Percentiles rank a stretch among this genome's conserved stretches.
Evolutionary conservation across 805 yeast species (phyloP).

Genomic region (Metschnikowia picachoensis): DNA sequence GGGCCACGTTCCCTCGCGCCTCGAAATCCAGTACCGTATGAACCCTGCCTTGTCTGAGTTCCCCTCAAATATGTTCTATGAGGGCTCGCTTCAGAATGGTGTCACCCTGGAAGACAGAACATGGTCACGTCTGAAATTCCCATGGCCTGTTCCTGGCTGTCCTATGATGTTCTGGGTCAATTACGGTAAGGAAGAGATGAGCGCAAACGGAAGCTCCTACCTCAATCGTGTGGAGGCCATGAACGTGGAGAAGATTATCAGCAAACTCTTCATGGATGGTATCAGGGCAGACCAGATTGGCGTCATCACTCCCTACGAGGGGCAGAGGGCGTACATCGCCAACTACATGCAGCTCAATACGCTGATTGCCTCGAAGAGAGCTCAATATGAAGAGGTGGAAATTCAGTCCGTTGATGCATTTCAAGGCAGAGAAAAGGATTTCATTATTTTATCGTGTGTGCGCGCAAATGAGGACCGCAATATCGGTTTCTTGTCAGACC

Average conservation of each 20-base stretch:
- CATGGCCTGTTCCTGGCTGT: constrained; percentile 82
- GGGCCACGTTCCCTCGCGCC: constrained; percentile 79
- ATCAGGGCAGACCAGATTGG: constrained; percentile 72
- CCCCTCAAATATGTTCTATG: constrained; percentile 88
- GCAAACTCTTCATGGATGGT: constrained; percentile 71
- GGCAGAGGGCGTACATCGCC: constrained; percentile 78
- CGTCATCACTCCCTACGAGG: constrained; percentile 91
- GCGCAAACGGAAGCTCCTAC: constrained; percentile 75
- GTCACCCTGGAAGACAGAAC: constrained; percentile 73
- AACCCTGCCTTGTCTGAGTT: constrained; percentile 84
- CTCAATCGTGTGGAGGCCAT: constrained; percentile 86
- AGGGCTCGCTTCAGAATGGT: constrained; percentile 88
- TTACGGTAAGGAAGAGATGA: constrained; percentile 84
- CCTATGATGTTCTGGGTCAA: constrained; percentile 98
- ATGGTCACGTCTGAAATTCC: constrained; percentile 55
- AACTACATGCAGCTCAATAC: constrained; percentile 73
- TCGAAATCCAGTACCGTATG: constrained; percentile 95
- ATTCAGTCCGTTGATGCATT: constrained; percentile 59
- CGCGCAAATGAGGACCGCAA: constrained; percentile 39
- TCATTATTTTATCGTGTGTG: constrained; percentile 41
- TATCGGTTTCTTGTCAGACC: constrained; percentile 43
- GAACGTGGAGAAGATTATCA: constrained; percentile 77
- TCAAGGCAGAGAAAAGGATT: constrained; percentile 44
- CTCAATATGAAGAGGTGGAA: constrained; percentile 68
- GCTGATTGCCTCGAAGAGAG: constrained; percentile 41